A percentile compares a stretch with the other conserved stretches of the same genome.
phyloP scores from a whole-genome alignment of 1,284 basidiomycete genomes.

The Sporisorium reilianum region DNA sequence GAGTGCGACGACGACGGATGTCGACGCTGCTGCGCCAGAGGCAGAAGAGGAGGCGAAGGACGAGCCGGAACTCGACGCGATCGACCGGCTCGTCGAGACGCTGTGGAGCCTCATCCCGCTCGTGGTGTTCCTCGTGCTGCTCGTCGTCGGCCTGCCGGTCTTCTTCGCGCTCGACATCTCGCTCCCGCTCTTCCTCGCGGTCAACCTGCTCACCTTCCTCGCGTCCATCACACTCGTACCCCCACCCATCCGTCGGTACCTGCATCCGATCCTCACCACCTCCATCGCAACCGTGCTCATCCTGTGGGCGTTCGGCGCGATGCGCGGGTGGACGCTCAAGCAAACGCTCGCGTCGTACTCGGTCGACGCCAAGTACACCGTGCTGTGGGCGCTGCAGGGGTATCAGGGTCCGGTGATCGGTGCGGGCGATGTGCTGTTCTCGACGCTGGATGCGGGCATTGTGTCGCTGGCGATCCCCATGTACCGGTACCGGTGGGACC shows the following conservation, averaged over 20 bases:
- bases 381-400: conserved; percentile 42
- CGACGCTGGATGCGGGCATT: conserved; percentile 60
- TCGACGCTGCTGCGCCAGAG: neutral
- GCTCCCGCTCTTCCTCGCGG: conserved; percentile 55
- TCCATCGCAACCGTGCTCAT: conserved; percentile 55
- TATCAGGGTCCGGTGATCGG: conserved; percentile 60
- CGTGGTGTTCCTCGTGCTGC: conserved; percentile 32
- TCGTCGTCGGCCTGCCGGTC: conserved; percentile 55
- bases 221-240: conserved; percentile 56
- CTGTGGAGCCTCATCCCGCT: conserved; percentile 51
- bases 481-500: conserved; percentile 60
- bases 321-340: conserved; percentile 30
- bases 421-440: conserved; percentile 58
- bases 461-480: conserved; percentile 60
- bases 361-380: conserved; percentile 53
- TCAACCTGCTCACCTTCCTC: conserved; percentile 61
- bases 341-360: conserved; percentile 45
- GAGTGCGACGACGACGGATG: neutral
- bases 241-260: conserved; percentile 45
- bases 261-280: conserved; percentile 61
- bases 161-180: conserved; percentile 56
- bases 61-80: conserved; percentile 40
- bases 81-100: conserved; percentile 50
- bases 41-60: neutral
- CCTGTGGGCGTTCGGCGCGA: conserved; percentile 57